Percentiles rank a stretch among this genome's conserved stretches.
These are phyloP conservation scores for Ogataea methanolica DNA, from an alignment of 805 yeast species.

Conservation along the genomic window DNA sequence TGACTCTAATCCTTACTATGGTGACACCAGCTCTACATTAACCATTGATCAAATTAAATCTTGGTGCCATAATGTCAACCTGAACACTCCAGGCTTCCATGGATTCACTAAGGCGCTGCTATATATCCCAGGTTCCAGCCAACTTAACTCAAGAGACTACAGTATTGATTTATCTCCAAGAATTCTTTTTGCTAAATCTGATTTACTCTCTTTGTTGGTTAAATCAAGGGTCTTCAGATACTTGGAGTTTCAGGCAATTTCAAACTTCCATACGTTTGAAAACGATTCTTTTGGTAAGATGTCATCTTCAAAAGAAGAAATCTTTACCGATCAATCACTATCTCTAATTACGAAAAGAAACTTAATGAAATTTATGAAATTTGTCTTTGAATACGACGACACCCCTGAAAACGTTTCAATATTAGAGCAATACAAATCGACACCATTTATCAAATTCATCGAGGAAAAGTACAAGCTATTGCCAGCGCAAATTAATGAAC, in stretches of 20 bases:
- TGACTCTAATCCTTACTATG: constrained; percentile 80
- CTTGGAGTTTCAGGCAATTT: constrained; percentile 84
- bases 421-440: constrained; percentile 52
- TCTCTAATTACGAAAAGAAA: constrained; percentile 72
- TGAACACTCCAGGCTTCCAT: constrained; percentile 29
- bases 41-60: constrained; percentile 79
- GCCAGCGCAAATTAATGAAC: constrained; percentile 72
- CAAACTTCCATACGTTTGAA: constrained; percentile 90
- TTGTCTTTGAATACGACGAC: constrained; percentile 74
- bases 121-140: constrained; percentile 64
- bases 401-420: constrained; percentile 34
- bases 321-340: constrained; percentile 82
- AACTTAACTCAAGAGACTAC: constrained; percentile 64
- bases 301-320: constrained; percentile 84
- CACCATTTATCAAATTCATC: constrained; percentile 58
- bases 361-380: constrained; percentile 88
- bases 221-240: constrained; percentile 87
- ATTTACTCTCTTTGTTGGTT: constrained; percentile 69
- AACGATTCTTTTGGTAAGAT: constrained; percentile 86
- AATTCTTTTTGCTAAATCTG: constrained; percentile 86
- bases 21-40: constrained; percentile 82
- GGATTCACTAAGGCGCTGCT: constrained; percentile 59
- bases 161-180: constrained; percentile 87
- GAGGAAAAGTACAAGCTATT: constrained; percentile 64
- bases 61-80: constrained; percentile 76